Conservation (phyloP, 2,329 filamentous ascomycete species). For the Monosporascus sp. region DNA sequence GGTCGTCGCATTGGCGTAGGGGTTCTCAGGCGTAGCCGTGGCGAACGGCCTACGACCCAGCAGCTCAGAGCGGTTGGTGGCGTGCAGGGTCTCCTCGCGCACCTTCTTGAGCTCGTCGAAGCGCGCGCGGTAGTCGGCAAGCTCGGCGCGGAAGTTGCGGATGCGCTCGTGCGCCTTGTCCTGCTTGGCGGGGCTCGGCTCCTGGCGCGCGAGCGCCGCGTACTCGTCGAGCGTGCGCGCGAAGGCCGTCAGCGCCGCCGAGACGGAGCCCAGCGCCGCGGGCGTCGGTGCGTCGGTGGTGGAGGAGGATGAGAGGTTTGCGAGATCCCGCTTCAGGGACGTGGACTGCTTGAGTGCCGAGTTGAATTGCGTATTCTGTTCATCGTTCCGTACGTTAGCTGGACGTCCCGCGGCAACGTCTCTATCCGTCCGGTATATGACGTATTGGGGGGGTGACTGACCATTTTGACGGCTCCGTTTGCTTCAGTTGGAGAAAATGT, state of each 20-base stretch:
- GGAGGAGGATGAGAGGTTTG: slow-evolving; percentile 53
- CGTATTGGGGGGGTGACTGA: too few species aligned
- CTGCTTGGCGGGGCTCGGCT: slow-evolving; percentile 86
- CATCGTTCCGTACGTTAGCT: background rate
- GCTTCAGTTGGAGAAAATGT: too few species aligned
- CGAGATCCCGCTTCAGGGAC: slow-evolving; percentile 71
- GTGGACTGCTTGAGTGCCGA: slow-evolving; percentile 81
- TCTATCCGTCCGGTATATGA: too few species aligned
- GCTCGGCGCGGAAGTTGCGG: slow-evolving; percentile 77
- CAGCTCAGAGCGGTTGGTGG: slow-evolving; percentile 69
- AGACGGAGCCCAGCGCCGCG: slow-evolving; percentile 59
- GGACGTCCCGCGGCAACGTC: background rate
- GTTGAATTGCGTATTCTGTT: slow-evolving; percentile 81
- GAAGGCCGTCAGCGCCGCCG: slow-evolving; percentile 66
- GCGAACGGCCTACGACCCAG: slow-evolving; percentile 80
- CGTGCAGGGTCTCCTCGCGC: slow-evolving; percentile 67
- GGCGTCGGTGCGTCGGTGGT: slow-evolving; percentile 50
- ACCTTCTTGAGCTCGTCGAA: slow-evolving; percentile 74
- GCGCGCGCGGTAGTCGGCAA: slow-evolving; percentile 72
- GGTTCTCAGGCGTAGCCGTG: slow-evolving; percentile 81
- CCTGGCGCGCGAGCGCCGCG: slow-evolving; percentile 75
- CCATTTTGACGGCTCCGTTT: too few species aligned
- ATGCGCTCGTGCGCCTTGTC: slow-evolving; percentile 84
- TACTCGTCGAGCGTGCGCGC: slow-evolving; percentile 92
- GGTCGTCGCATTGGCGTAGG: slow-evolving; percentile 61